Conservation (phyloP, 768 basidiomycete genomes). For the Nidularia pulvinata region DNA sequence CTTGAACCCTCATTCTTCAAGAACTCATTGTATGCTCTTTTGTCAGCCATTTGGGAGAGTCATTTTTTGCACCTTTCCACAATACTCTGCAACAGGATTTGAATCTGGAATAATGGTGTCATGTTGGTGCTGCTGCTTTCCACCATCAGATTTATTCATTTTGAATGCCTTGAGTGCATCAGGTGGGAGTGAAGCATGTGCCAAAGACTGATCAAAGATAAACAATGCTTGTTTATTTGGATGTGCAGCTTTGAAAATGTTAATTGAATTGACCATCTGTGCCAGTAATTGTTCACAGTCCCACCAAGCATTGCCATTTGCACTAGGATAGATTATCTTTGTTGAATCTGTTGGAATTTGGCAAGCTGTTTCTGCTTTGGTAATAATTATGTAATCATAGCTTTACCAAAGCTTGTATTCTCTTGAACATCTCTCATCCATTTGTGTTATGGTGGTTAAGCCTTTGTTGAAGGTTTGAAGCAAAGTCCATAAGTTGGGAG, state of each 20-base stretch:
- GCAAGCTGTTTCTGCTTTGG: too few relatives aligned
- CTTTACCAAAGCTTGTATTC: too few relatives aligned
- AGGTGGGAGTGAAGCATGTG: not conserved
- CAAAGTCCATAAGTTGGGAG: too few relatives aligned
- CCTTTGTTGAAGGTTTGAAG: too few relatives aligned
- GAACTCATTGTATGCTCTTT: not conserved
- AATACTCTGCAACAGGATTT: not conserved
- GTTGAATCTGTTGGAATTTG: too few relatives aligned
- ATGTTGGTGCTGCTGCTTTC: not conserved
- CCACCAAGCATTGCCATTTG: slow-evolving; percentile 29
- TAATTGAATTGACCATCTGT: slow-evolving; percentile 22
- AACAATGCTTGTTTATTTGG: slow-evolving; percentile 7
- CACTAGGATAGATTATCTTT: slow-evolving; percentile 24
- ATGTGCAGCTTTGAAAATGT: slow-evolving; percentile 23
- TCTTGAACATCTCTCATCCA: too few relatives aligned
- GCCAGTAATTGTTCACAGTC: slow-evolving; percentile 23
- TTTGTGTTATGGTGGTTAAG: too few relatives aligned
- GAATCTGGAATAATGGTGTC: not conserved
- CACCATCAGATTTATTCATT: slow-evolving; percentile 1
- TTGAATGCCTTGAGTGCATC: not conserved
- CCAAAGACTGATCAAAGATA: not conserved
- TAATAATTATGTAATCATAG: too few relatives aligned
- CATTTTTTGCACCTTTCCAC: not conserved
- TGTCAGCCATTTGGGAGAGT: too few relatives aligned
- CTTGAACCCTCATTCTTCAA: not conserved